Percentiles rank a stretch among this genome's conserved stretches.
Conservation (phyloP, 495 filamentous ascomycete genomes). For the Hypoxylon fragiforme region DNA sequence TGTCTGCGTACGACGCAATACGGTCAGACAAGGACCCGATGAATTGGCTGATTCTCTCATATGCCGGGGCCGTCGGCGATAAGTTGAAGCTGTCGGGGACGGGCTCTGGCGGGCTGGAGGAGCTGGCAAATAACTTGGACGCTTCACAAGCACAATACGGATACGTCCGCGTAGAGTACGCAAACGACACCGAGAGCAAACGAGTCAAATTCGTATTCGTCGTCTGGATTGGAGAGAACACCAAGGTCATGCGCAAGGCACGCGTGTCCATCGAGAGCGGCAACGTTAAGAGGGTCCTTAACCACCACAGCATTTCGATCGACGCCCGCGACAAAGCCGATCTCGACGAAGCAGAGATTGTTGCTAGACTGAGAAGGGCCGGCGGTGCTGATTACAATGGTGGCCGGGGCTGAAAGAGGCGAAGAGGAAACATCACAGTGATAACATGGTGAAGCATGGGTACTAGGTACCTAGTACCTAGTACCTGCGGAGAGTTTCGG, state of each 20-base stretch:
- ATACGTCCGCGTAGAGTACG: constrained; percentile 62
- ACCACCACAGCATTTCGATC: constrained; percentile 57
- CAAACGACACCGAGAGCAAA: constrained; percentile 61
- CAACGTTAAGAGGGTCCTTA: constrained; percentile 58
- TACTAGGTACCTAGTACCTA: too few species aligned
- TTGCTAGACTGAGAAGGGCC: constrained; percentile 54
- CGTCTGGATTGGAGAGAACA: constrained; percentile 59
- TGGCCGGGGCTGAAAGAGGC: constrained; percentile 44
- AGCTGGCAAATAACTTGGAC: constrained; percentile 51
- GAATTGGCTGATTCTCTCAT: constrained; percentile 62
- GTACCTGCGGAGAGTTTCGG: too few species aligned
- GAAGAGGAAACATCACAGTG: not conserved
- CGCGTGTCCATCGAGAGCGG: constrained; percentile 60
- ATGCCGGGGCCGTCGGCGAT: constrained; percentile 51
- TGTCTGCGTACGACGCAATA: constrained; percentile 52
- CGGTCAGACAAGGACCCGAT: constrained; percentile 59
- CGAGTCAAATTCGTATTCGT: constrained; percentile 62
- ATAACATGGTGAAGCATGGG: constrained; percentile 1
- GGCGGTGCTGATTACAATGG: constrained; percentile 65
- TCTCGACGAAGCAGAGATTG: constrained; percentile 57
- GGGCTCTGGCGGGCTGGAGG: constrained; percentile 54
- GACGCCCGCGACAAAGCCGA: constrained; percentile 55
- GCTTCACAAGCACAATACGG: constrained; percentile 57
- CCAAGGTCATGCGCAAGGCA: constrained; percentile 63
- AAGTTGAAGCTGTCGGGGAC: constrained; percentile 51